Base-by-base conservation (phyloP, 129 eudicot genomes). In the Smallanthus sonchifolius region DNA sequence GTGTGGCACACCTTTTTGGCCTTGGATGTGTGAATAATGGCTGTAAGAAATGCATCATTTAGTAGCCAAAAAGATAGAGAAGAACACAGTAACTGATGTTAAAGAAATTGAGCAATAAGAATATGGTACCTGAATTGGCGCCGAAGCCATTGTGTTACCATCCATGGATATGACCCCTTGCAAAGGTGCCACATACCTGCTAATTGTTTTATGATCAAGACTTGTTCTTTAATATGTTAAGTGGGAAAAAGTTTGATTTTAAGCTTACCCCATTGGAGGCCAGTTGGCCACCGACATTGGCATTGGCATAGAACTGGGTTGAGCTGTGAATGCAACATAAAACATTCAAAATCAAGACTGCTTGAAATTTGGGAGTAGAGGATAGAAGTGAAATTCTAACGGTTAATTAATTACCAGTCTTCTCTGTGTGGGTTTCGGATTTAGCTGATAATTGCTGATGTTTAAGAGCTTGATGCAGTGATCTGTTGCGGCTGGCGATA, bases 151-250 rank as follows among this genome's bases (percentile, higher is more conserved):
- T 5, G 86, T 10, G 78, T 55, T 84, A 10, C 95, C 96, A 47
- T 95, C 99, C 92, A 88, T 83, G 6, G 97, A 81, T 47, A 91
- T 86, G 62, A 95, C 90, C 69, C 99, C 99, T 80, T 87, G 99
- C 74, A 95, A 77, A 10, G 99, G 97, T 32, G 97, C 86, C 90
- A 95, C 86, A 71, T 88, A 94, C 78, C 97, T 90, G 92, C 55
- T 17, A 65, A 84, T 43, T 19, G 49, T 6, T 64, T 83, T 24
- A 68, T 65, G 42, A 71, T 79, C 54, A 75, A 54, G 72, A 20
- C 44, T 8, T 19, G 62, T 17, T 57, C 6, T 49, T 44, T 8
- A 24, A 32, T 19, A 52, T 5, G 5, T 17, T 40, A 62, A 34
- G 5, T 2, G 44, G 61, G 10, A 16, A 15, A 38, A 47, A 2